Evolutionary conservation across 306 rosid species (phyloP).

Genomic region (Cucurbita argyrosperma): DNA sequence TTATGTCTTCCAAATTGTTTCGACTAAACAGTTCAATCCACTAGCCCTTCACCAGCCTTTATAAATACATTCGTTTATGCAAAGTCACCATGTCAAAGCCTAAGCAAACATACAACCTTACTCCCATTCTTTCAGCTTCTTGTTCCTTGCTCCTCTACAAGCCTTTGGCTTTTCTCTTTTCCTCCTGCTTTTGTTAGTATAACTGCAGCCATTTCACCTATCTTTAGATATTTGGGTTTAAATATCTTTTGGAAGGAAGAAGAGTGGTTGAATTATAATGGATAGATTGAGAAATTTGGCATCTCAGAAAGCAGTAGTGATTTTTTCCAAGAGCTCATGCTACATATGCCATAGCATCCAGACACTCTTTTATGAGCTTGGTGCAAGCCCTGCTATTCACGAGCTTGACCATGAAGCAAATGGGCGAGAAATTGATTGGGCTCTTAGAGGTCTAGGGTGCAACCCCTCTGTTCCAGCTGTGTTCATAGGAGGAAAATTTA

Average conservation of each 20-base stretch:
- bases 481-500: constrained; percentile 76
- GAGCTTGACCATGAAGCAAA: constrained; percentile 62
- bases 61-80: constrained; percentile 52
- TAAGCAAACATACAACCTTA: constrained; percentile 13
- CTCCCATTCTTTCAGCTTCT: constrained; percentile 1
- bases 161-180: background rate
- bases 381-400: constrained; percentile 89
- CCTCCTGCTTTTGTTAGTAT: background rate
- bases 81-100: constrained; percentile 30
- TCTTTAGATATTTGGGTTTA: background rate
- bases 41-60: constrained; percentile 24
- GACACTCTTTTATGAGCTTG: constrained; percentile 79
- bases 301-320: constrained; percentile 87
- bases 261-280: constrained; percentile 22
- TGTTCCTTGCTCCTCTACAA: background rate
- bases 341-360: constrained; percentile 90
- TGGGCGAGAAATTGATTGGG: constrained; percentile 85
- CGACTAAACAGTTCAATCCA: constrained; percentile 27
- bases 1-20: constrained; percentile 14
- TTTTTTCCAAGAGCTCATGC: constrained; percentile 89
- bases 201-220: background rate
- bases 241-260: background rate
- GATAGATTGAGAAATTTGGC: constrained; percentile 76
- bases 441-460: constrained; percentile 64
- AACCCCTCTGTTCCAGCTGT: constrained; percentile 91